phyloP scores from a whole-genome alignment of 257 asterid species.

The Voacanga thouarsii region DNA sequence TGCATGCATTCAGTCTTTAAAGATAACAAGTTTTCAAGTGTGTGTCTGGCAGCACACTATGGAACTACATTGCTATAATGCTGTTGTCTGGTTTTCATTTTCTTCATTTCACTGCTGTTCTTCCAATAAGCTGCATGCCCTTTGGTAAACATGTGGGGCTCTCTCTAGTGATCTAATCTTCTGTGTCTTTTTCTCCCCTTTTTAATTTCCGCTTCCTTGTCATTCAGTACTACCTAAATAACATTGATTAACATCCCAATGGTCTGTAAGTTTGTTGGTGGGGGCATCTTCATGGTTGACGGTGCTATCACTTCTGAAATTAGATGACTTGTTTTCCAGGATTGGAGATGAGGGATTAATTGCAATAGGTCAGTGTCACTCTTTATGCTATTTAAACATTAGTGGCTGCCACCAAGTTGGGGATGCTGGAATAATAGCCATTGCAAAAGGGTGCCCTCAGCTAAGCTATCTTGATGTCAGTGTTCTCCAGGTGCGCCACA shows the following conservation, averaged over 20 bases:
- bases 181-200: background rate
- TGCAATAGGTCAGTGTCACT: conserved; percentile 81
- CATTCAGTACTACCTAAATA: background rate
- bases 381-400: conserved; percentile 64
- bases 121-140: background rate
- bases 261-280: background rate
- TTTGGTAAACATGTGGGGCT: background rate
- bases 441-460: conserved; percentile 82
- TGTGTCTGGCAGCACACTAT: background rate
- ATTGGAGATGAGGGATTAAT: conserved; percentile 74
- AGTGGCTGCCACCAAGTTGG: conserved; percentile 88
- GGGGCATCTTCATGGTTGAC: background rate
- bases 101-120: background rate
- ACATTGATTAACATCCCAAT: background rate
- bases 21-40: background rate
- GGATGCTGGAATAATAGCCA: conserved; percentile 78
- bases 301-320: conserved; percentile 3
- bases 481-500: conserved; percentile 71
- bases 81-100: background rate
- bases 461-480: conserved; percentile 78
- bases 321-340: conserved; percentile 47
- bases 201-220: background rate
- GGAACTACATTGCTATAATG: background rate
- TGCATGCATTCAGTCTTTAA: background rate
- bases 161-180: background rate